Evolutionary conservation across 2,329 filamentous ascomycete genomes (phyloP), one percentile per base, ranked within the genome.

Genomic region (Sclerotinia borealis): DNA sequence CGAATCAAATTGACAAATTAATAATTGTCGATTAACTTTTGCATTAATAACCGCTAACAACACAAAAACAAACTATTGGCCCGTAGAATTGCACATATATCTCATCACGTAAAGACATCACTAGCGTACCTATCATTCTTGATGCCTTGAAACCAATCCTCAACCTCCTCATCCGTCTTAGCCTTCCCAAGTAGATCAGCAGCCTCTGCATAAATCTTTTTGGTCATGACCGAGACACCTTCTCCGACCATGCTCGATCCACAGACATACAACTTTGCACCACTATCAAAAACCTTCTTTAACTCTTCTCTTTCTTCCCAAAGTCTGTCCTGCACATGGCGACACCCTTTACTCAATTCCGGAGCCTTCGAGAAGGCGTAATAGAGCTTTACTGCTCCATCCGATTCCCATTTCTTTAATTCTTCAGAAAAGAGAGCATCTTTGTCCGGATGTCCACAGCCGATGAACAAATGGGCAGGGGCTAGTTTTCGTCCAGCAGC

Each of bases 401-500:
- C 39, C 63, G 43, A 45, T 11, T 66, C 67, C n/a, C 68, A 63
- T 34, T 75, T 70, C 22, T 52, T 62, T 13, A 81, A 71, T 19
- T 77, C 75, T 3, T 75, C 72, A 0, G 71, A 60, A 68, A 82
- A 82, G 0, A 83, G 65, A 4, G 75, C 69, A 63, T 83, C 81
- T 34, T 72, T 74, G 2, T 75, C 73, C 9, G 76, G 75, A 13
- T 73, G 67, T 25, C 77, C 77, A 69, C 80, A 82, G 29, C 81
- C 81, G 59, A 80, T 75, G 72, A 82, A 83, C 6, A 83, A 73
- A 4, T 83, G 65, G 0, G 80, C 64, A 29, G 58, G 48, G 15
- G 64, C 65, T 13, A 67, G n/a, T 34, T 64, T 66, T 10, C 41
- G 29, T 11, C 64, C 58, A 19, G 61, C 64, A 7, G 50, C 43